Base-by-base conservation (phyloP, 1,284 basidiomycete species). In the Golubevia pallescens region DNA sequence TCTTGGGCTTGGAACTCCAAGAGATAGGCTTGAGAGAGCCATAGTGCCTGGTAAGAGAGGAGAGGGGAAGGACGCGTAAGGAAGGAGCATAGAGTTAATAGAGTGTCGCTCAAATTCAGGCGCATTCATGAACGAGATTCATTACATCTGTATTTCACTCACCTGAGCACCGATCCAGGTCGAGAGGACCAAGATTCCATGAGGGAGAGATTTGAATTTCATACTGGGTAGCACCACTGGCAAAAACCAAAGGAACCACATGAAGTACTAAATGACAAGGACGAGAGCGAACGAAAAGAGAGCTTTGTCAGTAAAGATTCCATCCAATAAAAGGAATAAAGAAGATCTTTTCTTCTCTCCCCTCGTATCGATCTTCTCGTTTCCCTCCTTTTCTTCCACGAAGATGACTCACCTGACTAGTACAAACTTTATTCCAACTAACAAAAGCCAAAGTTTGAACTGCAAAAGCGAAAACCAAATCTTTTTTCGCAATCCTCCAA, bases 361-460 rank as follows among this genome's bases (percentile, higher is more conserved):
- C n/a, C 32, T n/a, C 10, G 13, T 57, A 13, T 24, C 3, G 10
- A 24, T 34, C n/a, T 13, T 57, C 23, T 57, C n/a, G 13, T 10
- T 57, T n/a, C 55, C 14, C 4, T 14, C 23, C 23, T 14, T 2
- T n/a, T n/a, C n/a, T n/a, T n/a, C n/a, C n/a, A n/a, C n/a, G 19
- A 0, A 1, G 16, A 5, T 55, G 48, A 87, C 90, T 67, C 72
- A 93, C 93, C 88, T 96, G 94, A 1, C 94, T 96, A 0, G 97
- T 99, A 89, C 94, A 97, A 55, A 99, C 97, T 87, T 97, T 97
- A 86, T 99, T 99, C 88, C 97, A 95, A 0, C 93, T 88, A 14
- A 98, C 95, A 80, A 99, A 99, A 0, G 90, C 87, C 57, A 90
- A 89, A 0, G 97, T 99, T 86, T 98, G 95, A 20, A 95, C 89